These are phyloP conservation scores for Cyclotella atomus DNA, from an alignment of 108 stramenopile genomes.

Conservation along the genomic window DNA sequence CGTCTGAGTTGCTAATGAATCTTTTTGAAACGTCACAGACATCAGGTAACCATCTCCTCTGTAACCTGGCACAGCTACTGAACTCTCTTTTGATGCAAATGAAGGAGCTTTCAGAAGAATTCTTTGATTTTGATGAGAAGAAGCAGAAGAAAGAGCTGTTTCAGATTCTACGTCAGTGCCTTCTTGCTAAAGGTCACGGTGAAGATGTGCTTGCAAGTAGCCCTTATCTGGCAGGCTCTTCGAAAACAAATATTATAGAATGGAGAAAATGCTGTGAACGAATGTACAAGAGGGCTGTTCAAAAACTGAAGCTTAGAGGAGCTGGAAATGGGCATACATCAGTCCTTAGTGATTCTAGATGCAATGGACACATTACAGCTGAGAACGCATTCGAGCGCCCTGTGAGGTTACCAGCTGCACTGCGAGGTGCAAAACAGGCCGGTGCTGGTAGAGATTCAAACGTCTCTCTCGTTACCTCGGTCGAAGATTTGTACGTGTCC, in stretches of 20 bases:
- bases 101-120: conserved; percentile 14
- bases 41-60: conserved; percentile 13
- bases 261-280: conserved; percentile 83
- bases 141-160: conserved; percentile 25
- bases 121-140: background rate
- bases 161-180: conserved; percentile 40
- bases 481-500: conserved; percentile 69
- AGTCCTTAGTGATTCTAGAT: conserved; percentile 75
- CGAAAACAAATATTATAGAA: conserved; percentile 44
- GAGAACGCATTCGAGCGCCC: conserved; percentile 79
- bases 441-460: conserved; percentile 59
- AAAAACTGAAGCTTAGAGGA: conserved; percentile 38
- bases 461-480: conserved; percentile 52
- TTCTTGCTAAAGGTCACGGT: conserved; percentile 60
- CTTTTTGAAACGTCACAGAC: conserved; percentile 24
- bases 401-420: conserved; percentile 84
- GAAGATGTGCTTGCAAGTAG: conserved; percentile 54
- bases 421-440: conserved; percentile 77
- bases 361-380: conserved; percentile 83
- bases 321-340: conserved; percentile 65
- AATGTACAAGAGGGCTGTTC: conserved; percentile 67
- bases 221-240: conserved; percentile 13
- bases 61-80: conserved; percentile 21
- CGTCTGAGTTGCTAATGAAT: conserved; percentile 29
- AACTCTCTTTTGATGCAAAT: conserved; percentile 35